phyloP scores from a whole-genome alignment of 257 asterid species.

The Solanum okadae region DNA sequence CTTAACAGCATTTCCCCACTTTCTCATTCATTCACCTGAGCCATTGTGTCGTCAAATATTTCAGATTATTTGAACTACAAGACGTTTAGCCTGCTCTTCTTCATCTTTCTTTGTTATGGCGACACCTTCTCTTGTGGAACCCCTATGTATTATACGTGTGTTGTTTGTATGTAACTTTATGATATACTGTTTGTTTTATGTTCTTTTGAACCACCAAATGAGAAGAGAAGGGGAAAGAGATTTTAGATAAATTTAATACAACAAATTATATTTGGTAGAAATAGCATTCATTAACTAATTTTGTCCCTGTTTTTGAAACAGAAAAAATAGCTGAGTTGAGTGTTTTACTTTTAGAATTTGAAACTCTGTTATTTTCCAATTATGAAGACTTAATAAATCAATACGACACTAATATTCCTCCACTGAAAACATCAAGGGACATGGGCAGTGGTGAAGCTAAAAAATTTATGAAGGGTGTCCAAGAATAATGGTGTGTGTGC shows the following conservation, averaged over 20 bases:
- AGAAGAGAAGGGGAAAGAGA: too few relatives aligned
- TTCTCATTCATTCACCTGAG: slow-evolving; percentile 14
- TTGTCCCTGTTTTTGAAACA: neutral
- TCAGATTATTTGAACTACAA: slow-evolving; percentile 78
- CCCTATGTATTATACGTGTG: slow-evolving; percentile 43
- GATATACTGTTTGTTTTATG: neutral
- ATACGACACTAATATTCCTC: too few relatives aligned
- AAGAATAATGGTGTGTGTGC: too few relatives aligned
- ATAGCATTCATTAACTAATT: neutral
- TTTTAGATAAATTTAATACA: too few relatives aligned
- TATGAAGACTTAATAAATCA: too few relatives aligned
- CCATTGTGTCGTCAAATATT: slow-evolving; percentile 79
- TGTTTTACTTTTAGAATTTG: neutral
- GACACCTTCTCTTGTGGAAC: slow-evolving; percentile 79
- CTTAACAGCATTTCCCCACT: neutral
- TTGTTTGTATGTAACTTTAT: neutral
- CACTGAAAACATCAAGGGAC: too few relatives aligned
- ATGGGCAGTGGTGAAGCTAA: too few relatives aligned
- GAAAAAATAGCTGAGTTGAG: neutral
- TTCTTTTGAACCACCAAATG: neutral
- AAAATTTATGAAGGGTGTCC: too few relatives aligned
- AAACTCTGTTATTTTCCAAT: neutral
- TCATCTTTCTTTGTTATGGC: slow-evolving; percentile 77
- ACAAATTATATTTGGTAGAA: neutral
- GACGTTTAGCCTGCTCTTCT: slow-evolving; percentile 71